Evolutionary conservation across 768 basidiomycete species (phyloP).

Genomic region (Boletus barrowsii): DNA sequence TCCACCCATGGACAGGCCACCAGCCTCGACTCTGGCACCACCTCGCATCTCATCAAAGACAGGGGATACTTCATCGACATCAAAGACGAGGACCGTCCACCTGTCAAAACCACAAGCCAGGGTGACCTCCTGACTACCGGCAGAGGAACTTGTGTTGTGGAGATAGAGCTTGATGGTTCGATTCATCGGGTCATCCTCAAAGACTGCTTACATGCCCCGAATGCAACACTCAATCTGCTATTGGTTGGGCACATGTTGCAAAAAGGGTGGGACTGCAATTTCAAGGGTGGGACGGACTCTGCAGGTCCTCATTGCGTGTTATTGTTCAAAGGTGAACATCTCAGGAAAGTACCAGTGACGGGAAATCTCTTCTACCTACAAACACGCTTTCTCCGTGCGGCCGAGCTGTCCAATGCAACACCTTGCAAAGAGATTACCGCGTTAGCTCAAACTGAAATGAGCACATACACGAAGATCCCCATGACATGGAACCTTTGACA

Average conservation of each 20-base stretch:
- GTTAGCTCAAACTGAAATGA: too few relatives aligned
- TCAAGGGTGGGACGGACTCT: accelerated
- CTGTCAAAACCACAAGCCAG: background rate
- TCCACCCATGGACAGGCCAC: too few relatives aligned
- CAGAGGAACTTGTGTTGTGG: background rate
- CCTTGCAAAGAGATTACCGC: too few relatives aligned
- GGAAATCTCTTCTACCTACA: background rate
- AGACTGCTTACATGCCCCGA: background rate
- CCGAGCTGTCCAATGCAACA: background rate
- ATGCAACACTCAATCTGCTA: accelerated
- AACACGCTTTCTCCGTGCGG: accelerated
- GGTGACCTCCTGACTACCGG: background rate
- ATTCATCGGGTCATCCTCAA: background rate
- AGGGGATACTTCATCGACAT: background rate
- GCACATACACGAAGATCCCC: background rate
- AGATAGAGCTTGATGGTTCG: background rate
- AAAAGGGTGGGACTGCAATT: background rate
- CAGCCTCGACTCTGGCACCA: background rate
- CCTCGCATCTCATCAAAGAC: background rate
- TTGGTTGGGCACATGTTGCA: background rate
- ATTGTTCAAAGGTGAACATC: background rate
- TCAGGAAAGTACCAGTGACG: accelerated
- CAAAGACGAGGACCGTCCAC: background rate
- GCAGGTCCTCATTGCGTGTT: background rate
- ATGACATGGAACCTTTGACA: background rate